Conservation (phyloP, 352 stramenopile genomes). For the Globisporangium canariense region DNA sequence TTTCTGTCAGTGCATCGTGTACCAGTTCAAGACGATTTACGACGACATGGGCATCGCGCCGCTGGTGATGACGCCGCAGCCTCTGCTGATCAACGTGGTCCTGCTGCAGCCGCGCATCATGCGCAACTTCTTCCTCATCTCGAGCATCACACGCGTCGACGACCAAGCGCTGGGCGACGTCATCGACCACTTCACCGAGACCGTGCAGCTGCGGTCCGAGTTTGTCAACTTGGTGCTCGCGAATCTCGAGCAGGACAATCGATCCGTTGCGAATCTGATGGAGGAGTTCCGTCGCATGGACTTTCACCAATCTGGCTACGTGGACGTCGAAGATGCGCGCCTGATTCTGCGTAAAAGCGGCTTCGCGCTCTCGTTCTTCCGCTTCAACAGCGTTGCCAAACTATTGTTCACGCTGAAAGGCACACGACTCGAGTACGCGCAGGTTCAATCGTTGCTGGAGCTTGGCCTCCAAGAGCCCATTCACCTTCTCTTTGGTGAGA, state of each 20-base stretch:
- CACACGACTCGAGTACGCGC: conserved; percentile 4
- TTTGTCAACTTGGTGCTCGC: conserved; percentile 8
- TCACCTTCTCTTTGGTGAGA: neutral
- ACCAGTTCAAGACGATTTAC: conserved; percentile 10
- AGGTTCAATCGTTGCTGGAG: conserved; percentile 6
- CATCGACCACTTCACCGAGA: conserved; percentile 20
- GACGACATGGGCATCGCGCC: conserved; percentile 1
- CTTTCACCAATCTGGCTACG: neutral
- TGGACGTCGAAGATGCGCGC: conserved; percentile 15
- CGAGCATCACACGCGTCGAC: conserved; percentile 15
- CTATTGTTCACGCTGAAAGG: conserved; percentile 13
- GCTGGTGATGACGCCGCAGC: neutral
- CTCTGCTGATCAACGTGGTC: conserved; percentile 13
- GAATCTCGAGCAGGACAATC: conserved; percentile 8
- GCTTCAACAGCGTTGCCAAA: conserved; percentile 19
- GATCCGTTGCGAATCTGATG: neutral
- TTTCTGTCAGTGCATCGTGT: conserved; percentile 13
- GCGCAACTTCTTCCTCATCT: conserved; percentile 16
- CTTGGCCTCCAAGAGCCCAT: conserved; percentile 5
- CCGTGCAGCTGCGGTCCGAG: conserved; percentile 15
- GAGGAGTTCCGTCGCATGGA: neutral
- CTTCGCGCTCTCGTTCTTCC: conserved; percentile 15
- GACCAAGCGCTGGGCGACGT: conserved; percentile 14
- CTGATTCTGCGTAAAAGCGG: conserved; percentile 8
- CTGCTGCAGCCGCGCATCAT: conserved; percentile 17